These are phyloP conservation scores for Podaxis carcinomalis DNA, from an alignment of 768 basidiomycete genomes.

Conservation along the genomic window DNA sequence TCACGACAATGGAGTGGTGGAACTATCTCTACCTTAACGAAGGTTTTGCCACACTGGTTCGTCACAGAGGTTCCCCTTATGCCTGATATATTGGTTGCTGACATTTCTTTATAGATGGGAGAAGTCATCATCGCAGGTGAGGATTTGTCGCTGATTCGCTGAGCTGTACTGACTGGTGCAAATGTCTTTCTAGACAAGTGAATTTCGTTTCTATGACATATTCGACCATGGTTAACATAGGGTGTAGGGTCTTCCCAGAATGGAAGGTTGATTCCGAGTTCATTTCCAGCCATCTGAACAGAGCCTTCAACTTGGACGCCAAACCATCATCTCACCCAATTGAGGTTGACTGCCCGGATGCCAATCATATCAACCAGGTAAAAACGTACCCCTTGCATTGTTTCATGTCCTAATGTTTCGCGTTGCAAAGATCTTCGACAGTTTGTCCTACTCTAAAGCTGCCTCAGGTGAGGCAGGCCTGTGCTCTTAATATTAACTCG, in stretches of 20 bases:
- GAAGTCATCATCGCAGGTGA: constrained; percentile 79
- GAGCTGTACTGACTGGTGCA: not conserved
- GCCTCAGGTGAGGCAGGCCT: constrained; percentile 50
- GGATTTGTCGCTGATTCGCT: constrained; percentile 18
- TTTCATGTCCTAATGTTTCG: not conserved
- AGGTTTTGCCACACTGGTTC: constrained; percentile 83
- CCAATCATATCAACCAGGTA: constrained; percentile 78
- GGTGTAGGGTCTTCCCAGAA: constrained; percentile 66
- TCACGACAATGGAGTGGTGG: constrained; percentile 95
- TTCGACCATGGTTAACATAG: not conserved
- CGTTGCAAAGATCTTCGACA: constrained; percentile 75
- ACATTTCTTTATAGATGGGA: constrained; percentile 55
- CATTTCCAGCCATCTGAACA: constrained; percentile 69
- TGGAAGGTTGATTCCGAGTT: constrained; percentile 84
- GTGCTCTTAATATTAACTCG: not conserved
- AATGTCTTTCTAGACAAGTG: constrained; percentile 44
- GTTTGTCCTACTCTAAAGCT: constrained; percentile 82
- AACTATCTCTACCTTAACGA: constrained; percentile 80
- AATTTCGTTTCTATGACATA: constrained; percentile 14
- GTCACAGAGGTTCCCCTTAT: constrained; percentile 17
- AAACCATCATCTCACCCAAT: constrained; percentile 90
- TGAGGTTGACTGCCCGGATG: constrained; percentile 86
- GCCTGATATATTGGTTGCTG: constrained; percentile 1
- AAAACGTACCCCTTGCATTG: not conserved
- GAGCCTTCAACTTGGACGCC: constrained; percentile 80